Evolutionary conservation across 164 flowering plant species (phyloP), one percentile per base, ranked within the genome.

Genomic region (Amborella trichopoda): DNA sequence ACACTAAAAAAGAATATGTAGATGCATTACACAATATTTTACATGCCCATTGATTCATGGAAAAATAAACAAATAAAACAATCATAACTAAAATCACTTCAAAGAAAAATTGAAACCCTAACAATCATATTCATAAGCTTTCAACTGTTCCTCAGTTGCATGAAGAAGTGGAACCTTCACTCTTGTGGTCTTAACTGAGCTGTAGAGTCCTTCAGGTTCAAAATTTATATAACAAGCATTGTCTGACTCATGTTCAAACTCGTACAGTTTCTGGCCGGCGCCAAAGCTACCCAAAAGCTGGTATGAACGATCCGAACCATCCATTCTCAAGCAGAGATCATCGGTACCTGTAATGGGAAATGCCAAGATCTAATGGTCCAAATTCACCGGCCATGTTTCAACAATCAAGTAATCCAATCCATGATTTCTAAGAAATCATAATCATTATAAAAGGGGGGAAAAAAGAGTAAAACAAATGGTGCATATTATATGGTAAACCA

Each of bases 211-310:
- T 13, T 61, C 68, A 5, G 84, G 78, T 26, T 33, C 39, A 62
- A 84, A 84, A 3, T 69, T 72, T 23, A 84, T 75, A 52, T 72
- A 65, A 4, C 21, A 48, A 9, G 49, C 16, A 39, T 66, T 75
- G 18, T 5, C 54, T n/a, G n/a, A n/a, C n/a, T n/a, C n/a, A n/a
- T n/a, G n/a, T 32, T 77, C 71, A 17, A 80, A 42, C 8, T 23
- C 34, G 43, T 89, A 89, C 17, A 89, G 18, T 6, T 27, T 64
- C 54, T 76, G 76, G 6, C 93, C 90, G 2, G 93, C 83, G 5
- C 70, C 97, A 60, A 73, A 89, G 24, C 77, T 73, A 2, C 95
- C 97, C 3, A 89, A 78, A 30, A 82, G 76, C 44, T 80, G 89
- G 64, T 89, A 89, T 11, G 95, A 82, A 52, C 77, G 70, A 58